phyloP scores from a whole-genome alignment of 192 early-diverging fungal genomes.

The Mortierella claussenii region DNA sequence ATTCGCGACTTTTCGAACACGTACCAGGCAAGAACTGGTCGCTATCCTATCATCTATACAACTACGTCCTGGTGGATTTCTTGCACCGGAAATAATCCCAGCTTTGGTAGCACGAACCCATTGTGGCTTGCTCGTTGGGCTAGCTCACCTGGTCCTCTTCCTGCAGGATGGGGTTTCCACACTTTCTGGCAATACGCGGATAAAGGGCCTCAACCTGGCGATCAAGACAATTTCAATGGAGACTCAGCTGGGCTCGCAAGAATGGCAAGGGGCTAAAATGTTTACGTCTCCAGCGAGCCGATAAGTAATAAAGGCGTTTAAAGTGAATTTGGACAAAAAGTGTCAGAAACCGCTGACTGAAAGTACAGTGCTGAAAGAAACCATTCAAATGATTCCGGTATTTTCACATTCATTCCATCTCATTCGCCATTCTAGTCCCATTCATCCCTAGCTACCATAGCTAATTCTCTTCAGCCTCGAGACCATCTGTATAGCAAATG shows the following conservation, averaged over 20 bases:
- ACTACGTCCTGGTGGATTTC: slow-evolving; percentile 43
- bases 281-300: too few species aligned
- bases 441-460: too few species aligned
- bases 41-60: slow-evolving; percentile 48
- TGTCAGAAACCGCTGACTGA: too few species aligned
- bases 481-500: too few species aligned
- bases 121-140: slow-evolving; percentile 44
- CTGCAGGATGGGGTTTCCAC: slow-evolving; percentile 14
- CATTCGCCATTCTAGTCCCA: too few species aligned
- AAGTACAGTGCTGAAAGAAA: too few species aligned
- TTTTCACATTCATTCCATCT: too few species aligned
- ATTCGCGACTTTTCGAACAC: slow-evolving; percentile 46
- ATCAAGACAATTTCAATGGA: slow-evolving; percentile 28
- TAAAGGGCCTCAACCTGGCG: slow-evolving; percentile 18
- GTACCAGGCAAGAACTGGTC: slow-evolving; percentile 26
- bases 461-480: too few species aligned
- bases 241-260: slow-evolving; percentile 12
- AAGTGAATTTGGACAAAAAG: too few species aligned
- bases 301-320: too few species aligned
- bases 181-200: slow-evolving; percentile 44
- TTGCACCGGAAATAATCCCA: slow-evolving; percentile 39
- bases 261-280: slow-evolving; percentile 22
- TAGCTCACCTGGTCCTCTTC: slow-evolving; percentile 24
- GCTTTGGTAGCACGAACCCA: slow-evolving; percentile 39
- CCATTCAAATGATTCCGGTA: too few species aligned